phyloP scores from a whole-genome alignment of 2,329 filamentous ascomycete species.

The Lecanicillium sp. region DNA sequence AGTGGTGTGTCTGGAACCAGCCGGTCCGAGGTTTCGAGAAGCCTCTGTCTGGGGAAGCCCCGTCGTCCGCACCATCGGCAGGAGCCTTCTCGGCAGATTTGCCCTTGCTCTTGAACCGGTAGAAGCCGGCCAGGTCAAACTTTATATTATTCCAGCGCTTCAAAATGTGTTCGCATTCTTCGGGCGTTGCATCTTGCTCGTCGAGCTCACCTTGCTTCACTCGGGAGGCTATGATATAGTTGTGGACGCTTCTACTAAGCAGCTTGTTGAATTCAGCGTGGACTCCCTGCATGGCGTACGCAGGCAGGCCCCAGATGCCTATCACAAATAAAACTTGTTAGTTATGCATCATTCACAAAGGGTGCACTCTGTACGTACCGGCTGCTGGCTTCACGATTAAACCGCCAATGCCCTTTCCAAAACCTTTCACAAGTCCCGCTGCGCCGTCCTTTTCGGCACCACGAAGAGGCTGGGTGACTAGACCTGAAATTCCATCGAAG shows the following conservation, averaged over 20 bases:
- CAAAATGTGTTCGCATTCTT: conserved; percentile 59
- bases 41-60: conserved; percentile 11
- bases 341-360: background rate
- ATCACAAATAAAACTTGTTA: background rate
- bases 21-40: conserved; percentile 30
- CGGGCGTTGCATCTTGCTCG: conserved; percentile 40
- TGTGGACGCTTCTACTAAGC: conserved; percentile 63
- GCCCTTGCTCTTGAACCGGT: conserved; percentile 34
- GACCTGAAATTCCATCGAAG: conserved; percentile 73
- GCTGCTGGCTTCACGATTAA: conserved; percentile 75
- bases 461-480: conserved; percentile 69
- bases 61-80: conserved; percentile 1
- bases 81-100: conserved; percentile 8
- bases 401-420: conserved; percentile 79
- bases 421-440: conserved; percentile 63
- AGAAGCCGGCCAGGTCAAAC: conserved; percentile 52
- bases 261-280: conserved; percentile 68
- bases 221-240: conserved; percentile 72
- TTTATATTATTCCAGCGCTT: conserved; percentile 55
- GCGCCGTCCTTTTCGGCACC: conserved; percentile 43
- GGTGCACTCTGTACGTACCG: conserved; percentile 36
- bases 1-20: conserved; percentile 39
- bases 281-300: conserved; percentile 75
- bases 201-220: conserved; percentile 70
- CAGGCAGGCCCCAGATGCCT: conserved; percentile 64